phyloP scores from a whole-genome alignment of 2,329 filamentous ascomycete species.

The Fusarium sp. region DNA sequence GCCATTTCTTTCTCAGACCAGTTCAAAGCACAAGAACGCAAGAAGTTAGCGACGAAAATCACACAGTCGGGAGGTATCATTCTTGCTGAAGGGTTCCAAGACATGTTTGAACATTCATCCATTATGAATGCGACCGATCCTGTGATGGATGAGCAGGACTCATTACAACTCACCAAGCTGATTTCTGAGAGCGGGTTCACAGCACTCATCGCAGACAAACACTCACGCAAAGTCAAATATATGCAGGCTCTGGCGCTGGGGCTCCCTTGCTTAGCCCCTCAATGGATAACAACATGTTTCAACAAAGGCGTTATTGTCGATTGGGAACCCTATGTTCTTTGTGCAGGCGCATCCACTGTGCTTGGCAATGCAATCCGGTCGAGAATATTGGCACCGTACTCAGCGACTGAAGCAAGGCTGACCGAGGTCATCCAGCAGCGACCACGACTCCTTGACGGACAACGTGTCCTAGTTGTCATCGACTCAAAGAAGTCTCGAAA shows the following conservation, averaged over 20 bases:
- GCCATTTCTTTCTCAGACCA: slow-evolving; percentile 77
- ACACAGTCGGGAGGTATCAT: slow-evolving; percentile 76
- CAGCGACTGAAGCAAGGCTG: slow-evolving; percentile 66
- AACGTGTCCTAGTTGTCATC: slow-evolving; percentile 78
- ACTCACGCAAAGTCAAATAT: slow-evolving; percentile 89
- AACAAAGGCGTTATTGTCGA: slow-evolving; percentile 69
- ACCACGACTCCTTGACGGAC: slow-evolving; percentile 70
- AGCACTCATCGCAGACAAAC: slow-evolving; percentile 84
- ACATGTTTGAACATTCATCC: slow-evolving; percentile 71
- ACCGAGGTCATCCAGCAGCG: slow-evolving; percentile 66
- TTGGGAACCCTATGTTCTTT: slow-evolving; percentile 85
- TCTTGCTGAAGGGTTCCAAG: slow-evolving; percentile 79
- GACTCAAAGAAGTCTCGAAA: slow-evolving; percentile 64
- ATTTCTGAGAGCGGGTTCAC: slow-evolving; percentile 75
- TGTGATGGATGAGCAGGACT: slow-evolving; percentile 44
- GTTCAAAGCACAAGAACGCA: slow-evolving; percentile 52
- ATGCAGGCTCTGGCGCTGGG: slow-evolving; percentile 93
- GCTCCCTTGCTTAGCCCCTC: slow-evolving; percentile 83
- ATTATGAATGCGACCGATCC: slow-evolving; percentile 48
- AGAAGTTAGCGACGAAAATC: slow-evolving; percentile 69
- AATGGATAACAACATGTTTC: slow-evolving; percentile 83
- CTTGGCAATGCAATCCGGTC: slow-evolving; percentile 83
- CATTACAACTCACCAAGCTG: slow-evolving; percentile 63
- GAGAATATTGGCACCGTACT: slow-evolving; percentile 71
- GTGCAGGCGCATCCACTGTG: slow-evolving; percentile 81